Evolutionary conservation across 106 monocot species (phyloP).

Genomic region (Hemerocallis citrina): DNA sequence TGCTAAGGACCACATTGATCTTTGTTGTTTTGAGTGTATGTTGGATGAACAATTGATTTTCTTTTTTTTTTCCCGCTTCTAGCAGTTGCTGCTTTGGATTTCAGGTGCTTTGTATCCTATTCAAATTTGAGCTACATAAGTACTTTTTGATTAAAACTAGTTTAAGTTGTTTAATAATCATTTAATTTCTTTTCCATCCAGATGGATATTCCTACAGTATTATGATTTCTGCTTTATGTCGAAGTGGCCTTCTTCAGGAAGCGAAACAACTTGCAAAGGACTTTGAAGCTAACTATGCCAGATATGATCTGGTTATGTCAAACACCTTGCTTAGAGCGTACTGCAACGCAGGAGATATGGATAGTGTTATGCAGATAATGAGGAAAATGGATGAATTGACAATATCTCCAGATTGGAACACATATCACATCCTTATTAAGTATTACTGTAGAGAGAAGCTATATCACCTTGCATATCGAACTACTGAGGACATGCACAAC

Average conservation of each 20-base stretch:
- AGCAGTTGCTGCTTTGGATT: neutral
- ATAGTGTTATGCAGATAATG: conserved; percentile 71
- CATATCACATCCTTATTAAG: conserved; percentile 86
- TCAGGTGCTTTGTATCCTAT: neutral
- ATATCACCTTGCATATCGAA: conserved; percentile 79
- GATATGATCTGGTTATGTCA: conserved; percentile 83
- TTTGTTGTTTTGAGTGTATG: neutral
- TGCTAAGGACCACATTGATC: neutral
- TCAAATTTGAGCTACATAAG: neutral
- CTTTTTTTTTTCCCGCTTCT: neutral
- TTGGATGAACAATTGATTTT: neutral
- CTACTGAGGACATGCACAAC: conserved; percentile 73
- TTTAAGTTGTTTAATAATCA: neutral
- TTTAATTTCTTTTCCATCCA: conserved; percentile 19
- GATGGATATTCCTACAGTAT: conserved; percentile 89
- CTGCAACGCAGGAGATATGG: conserved; percentile 79
- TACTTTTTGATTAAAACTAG: neutral
- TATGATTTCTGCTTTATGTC: conserved; percentile 90
- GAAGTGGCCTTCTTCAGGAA: conserved; percentile 46
- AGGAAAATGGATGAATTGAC: conserved; percentile 74
- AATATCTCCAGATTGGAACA: conserved; percentile 89
- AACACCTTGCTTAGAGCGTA: conserved; percentile 85
- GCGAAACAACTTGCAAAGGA: conserved; percentile 72
- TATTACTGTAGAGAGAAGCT: conserved; percentile 77
- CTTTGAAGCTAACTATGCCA: conserved; percentile 60